Base-by-base conservation (phyloP, 2,329 filamentous ascomycete species). In the Cercospora beticola region DNA sequence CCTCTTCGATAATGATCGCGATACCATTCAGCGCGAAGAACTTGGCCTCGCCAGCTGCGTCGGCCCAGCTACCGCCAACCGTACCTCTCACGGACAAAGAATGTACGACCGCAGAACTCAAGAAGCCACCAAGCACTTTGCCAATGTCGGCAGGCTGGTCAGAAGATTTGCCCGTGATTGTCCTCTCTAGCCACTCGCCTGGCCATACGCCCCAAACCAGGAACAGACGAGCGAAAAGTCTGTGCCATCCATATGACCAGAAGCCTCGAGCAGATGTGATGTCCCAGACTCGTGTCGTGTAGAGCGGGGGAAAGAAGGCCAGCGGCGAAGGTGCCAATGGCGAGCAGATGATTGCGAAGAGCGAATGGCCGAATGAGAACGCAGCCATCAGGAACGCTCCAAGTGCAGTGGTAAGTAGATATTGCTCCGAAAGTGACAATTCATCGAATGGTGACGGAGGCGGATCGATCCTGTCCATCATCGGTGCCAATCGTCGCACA, bases 161-260 rank as follows among this genome's bases (percentile, higher is more conserved):
- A 0, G 43, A 6, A 1, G 66, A 30, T 69, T 82, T 83, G 8
- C 80, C 77, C 5, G 75, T 76, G 21, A 83, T 54, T 66, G 76
- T 81, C 10, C 80, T 72, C 72, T 83, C 81, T 0, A 80, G 14
- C 78, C 79, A 82, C 69, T 82, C 80, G 3, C 81, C 81, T 1
- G 81, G 81, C 81, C 81, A 83, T 12, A 83, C 79, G 5, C 81
- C 81, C 66, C 82, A 83, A 4, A 83, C 81, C 5, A 82, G 75
- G 68, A 83, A 83, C 18, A 83, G 71, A 8, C 81, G 76, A 1
- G 81, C 81, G 65, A 83, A 83, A 0, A 83, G 73, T 5, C 81
- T 75, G 71, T 83, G 81, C 81, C 81, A 83, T 23, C 81, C 81
- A 61, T 81, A 82, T 6, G 78, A 80, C 81, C 81, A 82, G 72